A percentile compares a stretch with the other conserved stretches of the same genome.
Conservation (phyloP, 2,329 filamentous ascomycete genomes). For the Septoria petroselini region DNA sequence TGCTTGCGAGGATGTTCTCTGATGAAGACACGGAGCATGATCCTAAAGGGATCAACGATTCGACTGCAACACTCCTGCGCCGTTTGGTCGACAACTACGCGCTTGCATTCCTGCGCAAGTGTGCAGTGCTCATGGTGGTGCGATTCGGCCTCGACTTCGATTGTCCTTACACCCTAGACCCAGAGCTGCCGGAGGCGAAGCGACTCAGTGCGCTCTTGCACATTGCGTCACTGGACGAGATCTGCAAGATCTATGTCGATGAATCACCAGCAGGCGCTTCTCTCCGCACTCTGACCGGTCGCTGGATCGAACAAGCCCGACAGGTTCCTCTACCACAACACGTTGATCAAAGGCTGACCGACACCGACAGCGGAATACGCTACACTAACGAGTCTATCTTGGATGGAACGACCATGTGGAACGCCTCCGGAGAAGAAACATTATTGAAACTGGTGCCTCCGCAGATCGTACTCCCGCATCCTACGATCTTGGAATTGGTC, state of each 20-base stretch:
- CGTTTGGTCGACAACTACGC: conserved; percentile 71
- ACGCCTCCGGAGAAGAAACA: no score
- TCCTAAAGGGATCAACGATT: conserved; percentile 3
- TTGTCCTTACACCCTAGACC: conserved; percentile 51
- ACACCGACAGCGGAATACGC: conserved; percentile 30
- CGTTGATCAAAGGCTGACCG: conserved; percentile 32
- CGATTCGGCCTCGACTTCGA: conserved; percentile 84
- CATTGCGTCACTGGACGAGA: conserved; percentile 73
- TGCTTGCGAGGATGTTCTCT: conserved; percentile 8
- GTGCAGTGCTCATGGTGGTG: conserved; percentile 76
- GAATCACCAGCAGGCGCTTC: conserved; percentile 40
- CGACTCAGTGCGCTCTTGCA: conserved; percentile 73
- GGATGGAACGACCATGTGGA: no score
- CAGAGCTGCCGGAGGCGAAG: conserved; percentile 61
- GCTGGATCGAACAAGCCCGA: conserved; percentile 69
- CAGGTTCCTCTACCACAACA: conserved; percentile 27
- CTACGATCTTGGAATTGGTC: conserved; percentile 88
- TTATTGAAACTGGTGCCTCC: not conserved
- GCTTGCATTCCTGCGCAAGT: conserved; percentile 84
- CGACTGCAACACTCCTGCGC: conserved; percentile 25
- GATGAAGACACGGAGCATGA: conserved; percentile 1
- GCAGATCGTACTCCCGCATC: conserved; percentile 64
- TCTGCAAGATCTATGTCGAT: conserved; percentile 60
- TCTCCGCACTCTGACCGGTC: conserved; percentile 53
- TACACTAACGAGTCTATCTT: conserved; percentile 9